Evolutionary conservation across 176 grass and related monocot genomes (phyloP).

Genomic region (Elaeis guineensis): DNA sequence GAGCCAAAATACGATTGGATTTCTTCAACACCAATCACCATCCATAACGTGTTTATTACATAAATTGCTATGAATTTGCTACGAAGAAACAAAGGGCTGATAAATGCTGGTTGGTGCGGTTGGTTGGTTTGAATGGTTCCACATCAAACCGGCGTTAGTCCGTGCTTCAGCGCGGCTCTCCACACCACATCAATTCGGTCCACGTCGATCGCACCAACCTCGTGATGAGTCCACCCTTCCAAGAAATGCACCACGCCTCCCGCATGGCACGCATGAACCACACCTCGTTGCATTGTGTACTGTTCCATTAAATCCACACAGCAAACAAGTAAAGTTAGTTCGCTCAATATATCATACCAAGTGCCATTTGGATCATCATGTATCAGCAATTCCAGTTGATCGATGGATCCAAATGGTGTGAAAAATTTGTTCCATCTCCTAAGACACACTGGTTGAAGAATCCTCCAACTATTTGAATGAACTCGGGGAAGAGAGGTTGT

Average conservation of each 20-base stretch:
- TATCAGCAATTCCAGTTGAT: too few relatives aligned
- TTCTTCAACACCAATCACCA: too few relatives aligned
- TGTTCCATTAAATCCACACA: conserved; percentile 7
- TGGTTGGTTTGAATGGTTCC: neutral
- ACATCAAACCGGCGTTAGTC: conserved; percentile 42
- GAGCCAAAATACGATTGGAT: too few relatives aligned
- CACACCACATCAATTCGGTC: conserved; percentile 75
- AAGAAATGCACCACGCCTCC: conserved; percentile 73
- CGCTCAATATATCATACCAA: too few relatives aligned
- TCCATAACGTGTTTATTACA: too few relatives aligned
- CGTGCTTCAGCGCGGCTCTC: conserved; percentile 73
- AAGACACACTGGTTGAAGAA: too few relatives aligned
- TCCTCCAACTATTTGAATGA: too few relatives aligned
- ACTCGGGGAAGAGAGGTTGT: too few relatives aligned
- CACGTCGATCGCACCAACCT: conserved; percentile 82
- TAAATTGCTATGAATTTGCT: too few relatives aligned
- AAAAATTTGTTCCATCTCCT: too few relatives aligned
- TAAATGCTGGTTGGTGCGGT: neutral
- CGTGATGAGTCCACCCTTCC: conserved; percentile 72
- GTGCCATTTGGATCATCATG: neutral
- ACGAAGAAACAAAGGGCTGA: neutral
- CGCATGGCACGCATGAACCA: conserved; percentile 84
- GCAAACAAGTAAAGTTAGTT: too few relatives aligned
- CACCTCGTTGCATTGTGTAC: conserved; percentile 73
- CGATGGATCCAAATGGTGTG: too few relatives aligned